Base-by-base conservation (phyloP, 179 eudicot genomes). In the Amaranthus tricolor region DNA sequence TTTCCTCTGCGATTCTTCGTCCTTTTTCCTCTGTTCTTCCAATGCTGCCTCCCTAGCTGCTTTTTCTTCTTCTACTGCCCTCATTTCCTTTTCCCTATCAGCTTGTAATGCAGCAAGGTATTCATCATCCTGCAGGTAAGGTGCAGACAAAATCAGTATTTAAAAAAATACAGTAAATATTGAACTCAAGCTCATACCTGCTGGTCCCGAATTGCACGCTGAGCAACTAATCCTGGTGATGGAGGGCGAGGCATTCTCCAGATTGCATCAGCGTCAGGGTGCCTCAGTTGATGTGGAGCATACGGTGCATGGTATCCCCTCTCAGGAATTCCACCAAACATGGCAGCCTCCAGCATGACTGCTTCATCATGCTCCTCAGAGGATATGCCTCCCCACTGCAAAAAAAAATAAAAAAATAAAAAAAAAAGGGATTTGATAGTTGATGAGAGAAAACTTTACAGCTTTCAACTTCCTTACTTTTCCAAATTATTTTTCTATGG, bases 331-430 rank as follows among this genome's bases (percentile, higher is more conserved):
- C 93, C 97, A 71, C 99, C 99, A 86, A 96, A 93, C 83, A 96
- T 87, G 43, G 99, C 99, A 80, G 99, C 98, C 80, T 95, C 99
- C 47, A 95, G 86, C 99, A 95, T 95, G 73, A 95, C 90, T 63
- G 99, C 98, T 86, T 96, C 99, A 75, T 96, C 96, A 62, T 91
- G 98, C 82, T 96, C 98, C 86, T 78, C 88, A n/a, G 98, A 93
- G 40, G 99, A 91, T 66, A 96, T 93, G 72, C 96, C 98, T 74
- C 98, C 99, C 99, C 97, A 96, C 99, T 96, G 78, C 58, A 80
- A 83, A 58, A 63, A 61, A 62, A 31, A 24, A 24, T 0, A 24
- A 24, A 24, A 24, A 1, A 24, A 24, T 0, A 31, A 31, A 31
- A 31, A 31, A 4, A 31, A 1, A 31, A 31, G 40, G 13, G 6